Percentiles rank a stretch among this genome's conserved stretches.
Conservation (phyloP, 305 asterid species). For the Andrographis paniculata region DNA sequence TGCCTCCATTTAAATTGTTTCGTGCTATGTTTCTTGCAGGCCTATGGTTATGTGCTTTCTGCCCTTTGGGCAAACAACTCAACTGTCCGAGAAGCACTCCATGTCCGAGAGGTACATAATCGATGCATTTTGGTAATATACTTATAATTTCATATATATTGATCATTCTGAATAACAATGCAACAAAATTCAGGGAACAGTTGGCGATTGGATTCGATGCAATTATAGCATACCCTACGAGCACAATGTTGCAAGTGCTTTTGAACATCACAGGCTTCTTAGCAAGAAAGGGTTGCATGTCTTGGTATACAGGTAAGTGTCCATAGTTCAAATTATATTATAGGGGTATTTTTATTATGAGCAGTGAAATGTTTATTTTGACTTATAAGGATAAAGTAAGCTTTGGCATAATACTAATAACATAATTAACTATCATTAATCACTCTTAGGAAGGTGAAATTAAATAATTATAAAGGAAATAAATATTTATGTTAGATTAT, state of each 20-base stretch:
- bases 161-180: background rate
- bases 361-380: too few species aligned
- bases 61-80: constrained; percentile 39
- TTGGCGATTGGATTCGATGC: constrained; percentile 40
- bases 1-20: background rate
- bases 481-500: too few species aligned
- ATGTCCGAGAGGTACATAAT: constrained; percentile 22
- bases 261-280: constrained; percentile 26
- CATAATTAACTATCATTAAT: too few species aligned
- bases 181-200: constrained; percentile 30
- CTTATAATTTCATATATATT: background rate
- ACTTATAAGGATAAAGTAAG: too few species aligned
- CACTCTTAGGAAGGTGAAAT: too few species aligned
- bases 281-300: constrained; percentile 18
- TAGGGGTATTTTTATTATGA: too few species aligned
- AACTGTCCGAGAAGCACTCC: constrained; percentile 47
- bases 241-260: constrained; percentile 7
- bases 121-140: background rate
- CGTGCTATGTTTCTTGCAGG: constrained; percentile 17
- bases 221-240: constrained; percentile 22
- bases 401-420: too few species aligned
- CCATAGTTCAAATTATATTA: background rate
- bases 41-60: constrained; percentile 14
- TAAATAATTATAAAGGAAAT: too few species aligned
- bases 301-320: constrained; percentile 24